A percentile compares a stretch with the other conserved stretches of the same genome.
phyloP scores from a whole-genome alignment of 306 rosid genomes.

The Quercus robur region DNA sequence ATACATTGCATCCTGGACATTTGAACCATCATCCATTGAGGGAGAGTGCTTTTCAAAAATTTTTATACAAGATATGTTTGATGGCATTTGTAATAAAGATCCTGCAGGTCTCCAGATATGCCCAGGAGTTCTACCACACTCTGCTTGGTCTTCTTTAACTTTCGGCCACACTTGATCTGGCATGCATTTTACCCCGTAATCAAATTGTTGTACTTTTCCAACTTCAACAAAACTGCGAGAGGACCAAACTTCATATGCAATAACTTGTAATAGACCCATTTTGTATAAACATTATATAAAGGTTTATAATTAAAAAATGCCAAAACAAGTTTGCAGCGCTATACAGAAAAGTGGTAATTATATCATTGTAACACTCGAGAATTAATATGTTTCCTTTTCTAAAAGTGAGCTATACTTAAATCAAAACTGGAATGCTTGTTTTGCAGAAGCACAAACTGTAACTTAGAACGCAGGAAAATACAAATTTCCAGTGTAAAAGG shows the following conservation, averaged over 20 bases:
- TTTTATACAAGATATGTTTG: constrained; percentile 67
- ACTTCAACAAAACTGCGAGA: constrained; percentile 62
- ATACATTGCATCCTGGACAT: constrained; percentile 61
- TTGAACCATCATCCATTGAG: constrained; percentile 29
- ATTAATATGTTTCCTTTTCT: neutral
- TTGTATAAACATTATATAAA: neutral
- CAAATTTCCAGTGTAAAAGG: neutral
- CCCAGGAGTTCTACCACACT: constrained; percentile 34
- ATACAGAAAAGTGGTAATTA: neutral
- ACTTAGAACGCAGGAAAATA: neutral
- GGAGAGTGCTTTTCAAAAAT: constrained; percentile 39
- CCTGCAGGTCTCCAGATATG: constrained; percentile 46
- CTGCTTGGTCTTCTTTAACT: constrained; percentile 28
- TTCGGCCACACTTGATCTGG: constrained; percentile 56
- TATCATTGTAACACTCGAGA: neutral
- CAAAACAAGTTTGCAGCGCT: neutral
- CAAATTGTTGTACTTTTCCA: constrained; percentile 43
- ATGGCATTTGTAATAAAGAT: constrained; percentile 42
- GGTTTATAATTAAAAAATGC: neutral
- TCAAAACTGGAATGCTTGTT: neutral
- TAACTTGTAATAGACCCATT: constrained; percentile 30
- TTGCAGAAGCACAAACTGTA: neutral
- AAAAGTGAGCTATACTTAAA: neutral
- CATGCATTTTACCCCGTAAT: constrained; percentile 30
- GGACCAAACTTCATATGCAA: constrained; percentile 37